Base-by-base conservation (phyloP, 2,329 filamentous ascomycete genomes). In the Penicillium sp. region DNA sequence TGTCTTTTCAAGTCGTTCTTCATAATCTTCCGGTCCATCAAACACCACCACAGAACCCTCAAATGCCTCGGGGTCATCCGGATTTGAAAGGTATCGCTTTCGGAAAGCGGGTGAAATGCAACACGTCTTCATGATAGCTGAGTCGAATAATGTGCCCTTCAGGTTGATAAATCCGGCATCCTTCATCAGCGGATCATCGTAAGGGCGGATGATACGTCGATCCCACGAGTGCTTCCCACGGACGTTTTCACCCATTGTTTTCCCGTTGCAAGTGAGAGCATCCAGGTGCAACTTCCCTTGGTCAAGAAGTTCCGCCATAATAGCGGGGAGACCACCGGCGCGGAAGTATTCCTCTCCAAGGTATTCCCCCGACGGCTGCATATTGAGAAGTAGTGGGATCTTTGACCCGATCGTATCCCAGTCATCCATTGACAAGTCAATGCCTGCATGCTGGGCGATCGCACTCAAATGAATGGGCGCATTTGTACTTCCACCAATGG, bases 401-500 rank as follows among this genome's bases (percentile, higher is more conserved):
- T 72, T 63, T 59, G 77, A 80, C 3, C 81, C 81, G 14, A 83
- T 64, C 0, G 61, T 64, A 61, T 84, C 81, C 80, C 81, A 84
- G 63, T 84, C 81, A 55, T 84, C 77, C 28, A 83, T 65, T 11
- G 77, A 72, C 0, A 84, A 66, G 1, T 75, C 66, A 1, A 84
- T 77, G 1, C 80, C 81, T 10, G 82, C 76, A 49, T 84, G 81
- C 55, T 79, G 80, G 2, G 82, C 81, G 19, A 84, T 76, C 9
- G 81, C 82, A 34, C 78, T 80, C 44, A 84, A 68, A 62, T 84
- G 82, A 45, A 84, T 83, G 0, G 81, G 81, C 0, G 81, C 81
- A 56, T 84, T 84, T 3, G 81, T 83, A 57, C 79, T 82, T 13
- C 82, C 82, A 23, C 82, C 82, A 49, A 84, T 82, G 18, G 81